phyloP scores from a whole-genome alignment of 306 rosid genomes.

The Gastrolobium bilobum region DNA sequence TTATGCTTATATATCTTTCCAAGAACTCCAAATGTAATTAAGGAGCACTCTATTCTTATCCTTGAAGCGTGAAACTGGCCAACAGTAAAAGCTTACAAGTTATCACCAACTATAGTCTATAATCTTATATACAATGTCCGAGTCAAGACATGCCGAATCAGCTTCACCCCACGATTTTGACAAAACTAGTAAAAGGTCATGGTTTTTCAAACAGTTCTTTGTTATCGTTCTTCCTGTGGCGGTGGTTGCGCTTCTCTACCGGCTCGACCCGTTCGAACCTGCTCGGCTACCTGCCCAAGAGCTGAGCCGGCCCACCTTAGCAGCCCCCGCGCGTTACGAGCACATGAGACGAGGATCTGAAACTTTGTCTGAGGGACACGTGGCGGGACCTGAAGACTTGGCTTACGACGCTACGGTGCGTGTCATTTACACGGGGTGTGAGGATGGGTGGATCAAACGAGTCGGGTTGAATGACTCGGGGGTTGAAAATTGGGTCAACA shows the following conservation, averaged over 20 bases:
- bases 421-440: slow-evolving; percentile 73
- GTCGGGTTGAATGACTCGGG: slow-evolving; percentile 60
- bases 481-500: slow-evolving; percentile 71
- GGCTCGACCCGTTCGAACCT: slow-evolving; percentile 63
- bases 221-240: slow-evolving; percentile 17
- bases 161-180: background rate
- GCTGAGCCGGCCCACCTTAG: slow-evolving; percentile 26
- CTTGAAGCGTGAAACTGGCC: too few species aligned
- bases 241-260: slow-evolving; percentile 47
- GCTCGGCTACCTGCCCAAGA: slow-evolving; percentile 50
- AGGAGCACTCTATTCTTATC: too few species aligned
- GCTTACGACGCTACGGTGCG: slow-evolving; percentile 54
- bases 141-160: background rate
- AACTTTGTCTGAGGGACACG: slow-evolving; percentile 47
- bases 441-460: slow-evolving; percentile 82
- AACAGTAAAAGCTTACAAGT: too few species aligned
- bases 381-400: slow-evolving; percentile 66
- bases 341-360: slow-evolving; percentile 54
- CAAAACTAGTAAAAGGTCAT: background rate
- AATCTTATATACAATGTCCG: background rate
- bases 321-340: slow-evolving; percentile 48
- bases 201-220: background rate
- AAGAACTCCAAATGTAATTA: too few species aligned
- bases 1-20: too few species aligned
- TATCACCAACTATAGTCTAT: too few species aligned